Evolutionary conservation across 768 basidiomycete species (phyloP).

Genomic region (Kwoniella mangroviensis): DNA sequence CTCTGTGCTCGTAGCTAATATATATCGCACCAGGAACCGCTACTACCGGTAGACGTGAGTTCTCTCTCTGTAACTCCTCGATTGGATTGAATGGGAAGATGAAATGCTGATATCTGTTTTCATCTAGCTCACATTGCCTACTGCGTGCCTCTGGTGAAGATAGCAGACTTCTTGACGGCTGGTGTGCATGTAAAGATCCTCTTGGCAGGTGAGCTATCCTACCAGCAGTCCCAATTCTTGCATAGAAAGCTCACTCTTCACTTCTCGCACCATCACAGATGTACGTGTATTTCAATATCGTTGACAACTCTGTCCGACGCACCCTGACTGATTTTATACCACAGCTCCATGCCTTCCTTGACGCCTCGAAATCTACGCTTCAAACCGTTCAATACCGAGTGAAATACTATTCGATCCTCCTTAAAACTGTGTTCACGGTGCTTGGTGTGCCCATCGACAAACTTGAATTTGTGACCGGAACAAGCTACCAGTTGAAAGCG

Average conservation of each 20-base stretch:
- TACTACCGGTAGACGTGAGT: constrained; percentile 89
- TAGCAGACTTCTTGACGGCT: constrained; percentile 91
- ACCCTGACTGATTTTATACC: neutral
- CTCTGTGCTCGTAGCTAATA: neutral
- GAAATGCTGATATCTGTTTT: too few species aligned
- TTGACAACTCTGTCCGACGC: constrained; percentile 15
- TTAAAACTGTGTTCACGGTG: constrained; percentile 80
- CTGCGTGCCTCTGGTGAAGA: constrained; percentile 91
- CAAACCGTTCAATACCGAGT: constrained; percentile 86
- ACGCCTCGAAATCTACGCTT: constrained; percentile 93
- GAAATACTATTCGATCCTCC: constrained; percentile 83
- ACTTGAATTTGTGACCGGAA: constrained; percentile 83
- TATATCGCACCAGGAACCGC: constrained; percentile 70
- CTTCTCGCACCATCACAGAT: too few species aligned
- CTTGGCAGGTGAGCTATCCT: constrained; percentile 74
- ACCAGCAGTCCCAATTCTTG: too few species aligned
- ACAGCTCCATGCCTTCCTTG: constrained; percentile 88
- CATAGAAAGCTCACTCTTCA: too few species aligned
- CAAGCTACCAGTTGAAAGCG: constrained; percentile 84
- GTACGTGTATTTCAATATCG: too few species aligned
- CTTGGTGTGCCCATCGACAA: constrained; percentile 88
- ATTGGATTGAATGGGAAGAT: too few species aligned
- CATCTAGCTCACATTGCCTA: constrained; percentile 89
- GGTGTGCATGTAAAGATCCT: constrained; percentile 87
- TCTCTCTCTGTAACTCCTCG: too few species aligned